Evolutionary conservation across 1,284 basidiomycete species (phyloP).

Genomic region (Apiotrichum montevideense): DNA sequence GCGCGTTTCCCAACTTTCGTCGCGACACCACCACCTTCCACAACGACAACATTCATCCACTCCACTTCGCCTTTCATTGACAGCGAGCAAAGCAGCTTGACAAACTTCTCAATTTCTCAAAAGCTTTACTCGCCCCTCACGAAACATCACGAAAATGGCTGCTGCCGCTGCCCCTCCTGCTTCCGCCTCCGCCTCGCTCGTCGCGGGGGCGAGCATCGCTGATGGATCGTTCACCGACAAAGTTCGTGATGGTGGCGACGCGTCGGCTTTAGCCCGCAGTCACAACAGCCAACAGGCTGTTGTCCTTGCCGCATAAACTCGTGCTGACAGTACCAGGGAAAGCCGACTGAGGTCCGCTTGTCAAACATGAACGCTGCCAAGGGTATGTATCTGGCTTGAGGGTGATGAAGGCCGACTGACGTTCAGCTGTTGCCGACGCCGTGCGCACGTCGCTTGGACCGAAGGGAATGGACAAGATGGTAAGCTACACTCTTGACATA

Average conservation of each 20-base stretch:
- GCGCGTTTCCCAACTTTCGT: conserved; percentile 5
- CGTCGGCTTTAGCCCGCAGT: not conserved
- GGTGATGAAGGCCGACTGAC: conserved; percentile 8
- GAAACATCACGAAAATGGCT: conserved; percentile 21
- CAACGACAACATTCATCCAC: not conserved
- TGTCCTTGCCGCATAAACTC: not conserved
- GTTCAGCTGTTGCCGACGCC: conserved; percentile 88
- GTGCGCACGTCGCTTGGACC: conserved; percentile 95
- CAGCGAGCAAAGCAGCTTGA: not conserved
- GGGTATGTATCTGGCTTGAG: conserved; percentile 50
- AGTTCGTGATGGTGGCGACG: conserved; percentile 13
- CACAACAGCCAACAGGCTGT: too few species aligned
- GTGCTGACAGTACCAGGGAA: conserved; percentile 32
- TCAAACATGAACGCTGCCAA: conserved; percentile 96
- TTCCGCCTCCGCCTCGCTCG: conserved; percentile 2
- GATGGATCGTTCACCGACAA: conserved; percentile 41
- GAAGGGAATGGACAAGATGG: conserved; percentile 99
- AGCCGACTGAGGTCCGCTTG: conserved; percentile 69
- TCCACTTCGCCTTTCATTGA: not conserved
- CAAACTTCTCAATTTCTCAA: not conserved
- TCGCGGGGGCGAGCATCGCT: conserved; percentile 25
- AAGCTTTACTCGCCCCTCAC: not conserved
- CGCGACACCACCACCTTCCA: conserved; percentile 17
- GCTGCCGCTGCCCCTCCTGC: conserved; percentile 18
- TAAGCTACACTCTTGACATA: conserved; percentile 39